A percentile compares a stretch with the other conserved stretches of the same genome.
Conservation (phyloP, 352 stramenopile genomes). For the Globisporangium heterothallicum region DNA sequence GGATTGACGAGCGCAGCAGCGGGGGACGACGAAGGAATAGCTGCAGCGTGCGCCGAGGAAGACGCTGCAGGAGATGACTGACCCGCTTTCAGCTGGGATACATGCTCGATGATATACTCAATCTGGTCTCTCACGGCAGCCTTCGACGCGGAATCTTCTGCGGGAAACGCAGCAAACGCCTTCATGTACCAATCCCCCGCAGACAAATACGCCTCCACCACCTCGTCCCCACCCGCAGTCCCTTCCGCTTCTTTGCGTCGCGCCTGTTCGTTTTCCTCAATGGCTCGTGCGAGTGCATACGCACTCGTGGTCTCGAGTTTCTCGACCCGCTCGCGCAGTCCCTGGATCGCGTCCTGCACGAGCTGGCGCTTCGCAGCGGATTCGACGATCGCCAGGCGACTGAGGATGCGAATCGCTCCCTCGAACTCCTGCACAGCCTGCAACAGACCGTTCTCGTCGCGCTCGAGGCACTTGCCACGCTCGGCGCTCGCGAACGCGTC, state of each 20-base stretch:
- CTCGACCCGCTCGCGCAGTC: constrained; percentile 40
- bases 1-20: constrained; percentile 9
- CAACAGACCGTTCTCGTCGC: neutral
- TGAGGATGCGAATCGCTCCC: constrained; percentile 55
- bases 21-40: neutral
- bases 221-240: neutral
- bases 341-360: constrained; percentile 45
- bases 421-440: constrained; percentile 41
- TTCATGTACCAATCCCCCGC: constrained; percentile 67
- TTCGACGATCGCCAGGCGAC: constrained; percentile 65
- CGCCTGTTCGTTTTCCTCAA: constrained; percentile 33
- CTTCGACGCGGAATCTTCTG: constrained; percentile 22
- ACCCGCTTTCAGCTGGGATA: constrained; percentile 42
- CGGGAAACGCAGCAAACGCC: constrained; percentile 37
- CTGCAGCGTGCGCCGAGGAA: neutral
- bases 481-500: constrained; percentile 55
- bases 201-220: constrained; percentile 48
- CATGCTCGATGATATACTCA: constrained; percentile 72
- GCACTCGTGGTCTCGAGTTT: constrained; percentile 33
- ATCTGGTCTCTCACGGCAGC: constrained; percentile 55
- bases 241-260: constrained; percentile 10
- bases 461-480: constrained; percentile 30
- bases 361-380: constrained; percentile 61
- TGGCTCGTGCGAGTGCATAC: constrained; percentile 23
- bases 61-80: neutral